These are phyloP conservation scores for Chrysoporthe deuterocubensis DNA, from an alignment of 2,329 filamentous ascomycete species.

Conservation along the genomic window DNA sequence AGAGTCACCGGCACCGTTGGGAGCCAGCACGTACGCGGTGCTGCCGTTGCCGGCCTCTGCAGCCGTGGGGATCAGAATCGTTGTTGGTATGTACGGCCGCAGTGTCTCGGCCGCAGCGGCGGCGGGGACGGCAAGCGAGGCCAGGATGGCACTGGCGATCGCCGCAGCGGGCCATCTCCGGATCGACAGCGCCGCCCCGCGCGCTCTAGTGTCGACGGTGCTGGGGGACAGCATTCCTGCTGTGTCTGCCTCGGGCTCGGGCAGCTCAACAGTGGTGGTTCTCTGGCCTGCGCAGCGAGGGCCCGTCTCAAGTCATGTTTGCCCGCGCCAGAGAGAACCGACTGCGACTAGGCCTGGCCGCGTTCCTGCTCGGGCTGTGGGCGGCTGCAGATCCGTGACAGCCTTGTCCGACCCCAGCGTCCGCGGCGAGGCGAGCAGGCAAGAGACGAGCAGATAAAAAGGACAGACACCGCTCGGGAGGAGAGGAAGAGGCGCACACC, in stretches of 20 bases:
- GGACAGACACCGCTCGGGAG: background rate
- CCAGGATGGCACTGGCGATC: conserved; percentile 21
- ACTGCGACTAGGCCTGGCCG: background rate
- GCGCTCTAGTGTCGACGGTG: conserved; percentile 3
- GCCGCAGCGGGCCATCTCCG: conserved; percentile 7
- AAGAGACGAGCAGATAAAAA: background rate
- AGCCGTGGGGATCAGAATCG: conserved; percentile 62
- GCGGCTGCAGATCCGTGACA: conserved; percentile 4
- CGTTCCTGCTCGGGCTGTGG: background rate
- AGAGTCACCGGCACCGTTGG: conserved; percentile 39
- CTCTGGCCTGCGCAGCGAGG: background rate
- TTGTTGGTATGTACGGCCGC: conserved; percentile 76
- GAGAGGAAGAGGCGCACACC: conserved; percentile 3
- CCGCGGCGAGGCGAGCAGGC: background rate
- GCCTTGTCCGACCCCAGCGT: conserved; percentile 4
- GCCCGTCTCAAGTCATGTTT: conserved; percentile 17
- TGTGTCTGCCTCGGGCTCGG: conserved; percentile 4
- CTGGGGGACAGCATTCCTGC: conserved; percentile 7
- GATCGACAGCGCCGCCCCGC: conserved; percentile 3
- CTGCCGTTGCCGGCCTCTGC: conserved; percentile 43
- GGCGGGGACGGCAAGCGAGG: conserved; percentile 22
- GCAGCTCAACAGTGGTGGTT: background rate
- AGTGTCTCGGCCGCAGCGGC: conserved; percentile 41
- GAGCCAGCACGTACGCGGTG: conserved; percentile 8
- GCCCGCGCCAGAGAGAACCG: no score